phyloP scores from a whole-genome alignment of 306 rosid genomes.

The Prunus davidiana region DNA sequence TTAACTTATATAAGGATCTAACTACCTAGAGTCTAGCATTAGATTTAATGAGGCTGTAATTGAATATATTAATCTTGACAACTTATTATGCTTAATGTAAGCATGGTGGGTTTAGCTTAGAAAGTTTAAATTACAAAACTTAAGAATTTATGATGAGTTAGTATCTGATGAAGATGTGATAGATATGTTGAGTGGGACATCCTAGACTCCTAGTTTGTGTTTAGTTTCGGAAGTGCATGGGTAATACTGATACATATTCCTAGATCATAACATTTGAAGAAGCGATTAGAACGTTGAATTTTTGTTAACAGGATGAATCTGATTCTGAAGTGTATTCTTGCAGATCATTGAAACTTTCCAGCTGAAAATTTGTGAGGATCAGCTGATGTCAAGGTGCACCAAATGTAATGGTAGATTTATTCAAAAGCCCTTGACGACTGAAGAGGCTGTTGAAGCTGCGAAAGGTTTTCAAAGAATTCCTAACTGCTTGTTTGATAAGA shows the following conservation, averaged over 20 bases:
- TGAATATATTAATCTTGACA: background rate
- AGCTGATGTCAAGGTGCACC: slow-evolving; percentile 87
- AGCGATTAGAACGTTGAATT: background rate
- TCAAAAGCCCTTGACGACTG: slow-evolving; percentile 76
- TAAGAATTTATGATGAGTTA: background rate
- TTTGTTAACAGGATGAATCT: slow-evolving; percentile 7
- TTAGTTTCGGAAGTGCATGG: background rate
- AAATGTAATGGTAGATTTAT: slow-evolving; percentile 93
- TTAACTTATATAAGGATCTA: background rate
- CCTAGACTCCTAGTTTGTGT: background rate
- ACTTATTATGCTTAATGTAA: background rate
- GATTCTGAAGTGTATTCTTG: slow-evolving; percentile 19
- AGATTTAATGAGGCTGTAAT: background rate
- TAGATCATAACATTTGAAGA: background rate
- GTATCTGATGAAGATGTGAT: background rate
- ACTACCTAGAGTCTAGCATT: background rate
- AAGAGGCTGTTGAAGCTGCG: slow-evolving; percentile 87
- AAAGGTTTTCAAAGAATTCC: slow-evolving; percentile 90
- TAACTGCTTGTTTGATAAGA: slow-evolving; percentile 75
- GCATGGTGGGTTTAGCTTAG: background rate
- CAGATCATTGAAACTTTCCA: slow-evolving; percentile 84
- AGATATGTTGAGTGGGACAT: background rate
- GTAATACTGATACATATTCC: background rate
- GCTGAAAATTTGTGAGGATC: slow-evolving; percentile 67
- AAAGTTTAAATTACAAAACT: background rate